Evolutionary conservation across 345 rosid genomes (phyloP), one percentile per base, ranked within the genome.

Genomic region (Toxicodendron radicans): DNA sequence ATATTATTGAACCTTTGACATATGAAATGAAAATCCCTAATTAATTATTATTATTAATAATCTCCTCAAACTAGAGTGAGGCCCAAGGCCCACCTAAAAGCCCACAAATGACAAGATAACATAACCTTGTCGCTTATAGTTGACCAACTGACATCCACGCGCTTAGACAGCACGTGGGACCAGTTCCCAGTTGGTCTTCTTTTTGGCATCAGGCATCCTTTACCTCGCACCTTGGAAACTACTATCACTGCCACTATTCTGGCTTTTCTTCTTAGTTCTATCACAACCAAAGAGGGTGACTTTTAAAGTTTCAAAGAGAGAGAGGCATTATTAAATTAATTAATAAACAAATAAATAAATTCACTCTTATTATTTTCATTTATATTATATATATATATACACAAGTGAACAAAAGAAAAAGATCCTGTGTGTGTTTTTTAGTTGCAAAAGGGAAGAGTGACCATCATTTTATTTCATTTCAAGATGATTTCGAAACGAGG

Each of bases 121-220:
- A n/a, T n/a, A n/a, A n/a, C n/a, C 61, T 77, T 82, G 77, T 75
- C 71, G 61, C 38, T 16, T 51, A n/a, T 30, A 32, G 87, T 84
- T 89, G 88, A 86, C 88, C 83, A 75, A 48, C 64, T 78, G 82
- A 78, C 33, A 0, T 23, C 43, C 86, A 83, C 92, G 87, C 83
- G 78, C 73, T 80, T 43, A 27, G 23, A 41, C 45, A 73, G 80
- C 66, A 70, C 84, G 87, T 83, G 88, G 79, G 71, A 52, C 75
- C 77, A 67, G 38, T 45, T 61, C 59, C 71, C 73, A 43, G 38
- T n/a, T 71, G 43, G 48, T 48, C 18, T 68, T 67, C 49, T 63
- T 66, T 75, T 73, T 60, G 79, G 77, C 80, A 70, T 75, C 78
- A 57, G 79, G 77, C 80, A 70, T 75, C 78, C 81, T 79, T 78